Conservation (phyloP, 352 stramenopile genomes). For the Globisporangium megalacanthum region DNA sequence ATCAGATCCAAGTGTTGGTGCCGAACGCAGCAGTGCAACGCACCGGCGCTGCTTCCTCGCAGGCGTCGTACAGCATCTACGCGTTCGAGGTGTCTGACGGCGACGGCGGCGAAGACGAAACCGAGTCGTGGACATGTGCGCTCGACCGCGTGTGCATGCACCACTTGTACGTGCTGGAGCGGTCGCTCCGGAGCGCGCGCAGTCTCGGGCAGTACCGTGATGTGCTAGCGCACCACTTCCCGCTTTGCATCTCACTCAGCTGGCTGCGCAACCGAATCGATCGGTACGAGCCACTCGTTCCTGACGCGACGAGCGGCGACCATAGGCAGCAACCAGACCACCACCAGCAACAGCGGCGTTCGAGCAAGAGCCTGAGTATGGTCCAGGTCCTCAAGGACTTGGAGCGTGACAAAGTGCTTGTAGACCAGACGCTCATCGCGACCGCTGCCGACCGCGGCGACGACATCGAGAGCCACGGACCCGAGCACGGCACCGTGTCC, state of each 20-base stretch:
- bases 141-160: constrained; percentile 40
- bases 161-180: constrained; percentile 42
- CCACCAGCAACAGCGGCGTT: constrained; percentile 39
- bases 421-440: constrained; percentile 48
- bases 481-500: constrained; percentile 35
- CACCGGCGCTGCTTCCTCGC: background rate
- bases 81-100: constrained; percentile 28
- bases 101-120: constrained; percentile 7
- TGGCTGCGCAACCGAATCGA: constrained; percentile 65
- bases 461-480: constrained; percentile 10
- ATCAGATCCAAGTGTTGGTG: constrained; percentile 38
- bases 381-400: constrained; percentile 76
- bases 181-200: constrained; percentile 22
- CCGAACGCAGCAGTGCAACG: constrained; percentile 6
- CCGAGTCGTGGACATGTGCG: constrained; percentile 26
- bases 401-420: constrained; percentile 55
- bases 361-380: constrained; percentile 63
- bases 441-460: background rate
- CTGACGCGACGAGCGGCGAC: background rate
- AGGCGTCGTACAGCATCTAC: constrained; percentile 28
- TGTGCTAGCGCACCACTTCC: constrained; percentile 34
- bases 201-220: constrained; percentile 32
- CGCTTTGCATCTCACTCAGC: constrained; percentile 44
- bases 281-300: constrained; percentile 13
- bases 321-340: constrained; percentile 4